phyloP scores from a whole-genome alignment of 768 basidiomycete species.

The Mycena chlorophos region DNA sequence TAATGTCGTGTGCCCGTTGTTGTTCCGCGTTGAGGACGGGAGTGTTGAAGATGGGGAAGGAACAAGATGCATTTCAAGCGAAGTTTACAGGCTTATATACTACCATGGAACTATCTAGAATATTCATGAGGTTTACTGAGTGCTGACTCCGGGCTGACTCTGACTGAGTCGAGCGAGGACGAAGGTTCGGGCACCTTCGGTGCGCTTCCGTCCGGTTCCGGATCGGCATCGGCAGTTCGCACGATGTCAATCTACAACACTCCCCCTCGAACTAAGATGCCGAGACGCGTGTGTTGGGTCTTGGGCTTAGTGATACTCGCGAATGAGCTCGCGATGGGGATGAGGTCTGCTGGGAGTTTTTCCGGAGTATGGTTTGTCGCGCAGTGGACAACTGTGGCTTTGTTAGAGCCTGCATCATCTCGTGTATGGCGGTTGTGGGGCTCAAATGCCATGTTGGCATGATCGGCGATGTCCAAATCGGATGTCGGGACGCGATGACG shows the following conservation, averaged over 20 bases:
- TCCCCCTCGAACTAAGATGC: constrained; percentile 10
- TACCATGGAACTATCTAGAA: too few relatives aligned
- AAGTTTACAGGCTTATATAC: too few relatives aligned
- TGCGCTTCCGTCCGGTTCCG: too few relatives aligned
- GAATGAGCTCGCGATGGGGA: constrained; percentile 32
- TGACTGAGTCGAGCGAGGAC: too few relatives aligned
- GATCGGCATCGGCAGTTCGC: too few relatives aligned
- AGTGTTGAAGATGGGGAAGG: too few relatives aligned
- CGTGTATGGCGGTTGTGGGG: constrained; percentile 34
- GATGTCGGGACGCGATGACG: not conserved
- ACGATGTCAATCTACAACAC: too few relatives aligned
- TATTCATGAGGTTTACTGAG: too few relatives aligned
- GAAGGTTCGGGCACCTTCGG: too few relatives aligned
- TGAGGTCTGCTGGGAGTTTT: constrained; percentile 30
- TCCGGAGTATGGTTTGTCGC: constrained; percentile 28
- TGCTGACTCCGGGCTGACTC: too few relatives aligned
- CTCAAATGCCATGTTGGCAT: constrained; percentile 3
- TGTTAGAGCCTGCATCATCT: constrained; percentile 20
- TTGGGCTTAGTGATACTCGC: constrained; percentile 6
- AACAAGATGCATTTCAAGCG: too few relatives aligned
- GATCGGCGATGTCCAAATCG: not conserved
- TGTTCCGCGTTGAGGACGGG: too few relatives aligned
- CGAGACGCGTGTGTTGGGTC: constrained; percentile 11
- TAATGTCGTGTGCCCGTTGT: constrained; percentile 33
- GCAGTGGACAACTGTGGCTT: constrained; percentile 25